Evolutionary conservation across 177 flowering plant species (phyloP).

Genomic region (Telopea speciosissima): DNA sequence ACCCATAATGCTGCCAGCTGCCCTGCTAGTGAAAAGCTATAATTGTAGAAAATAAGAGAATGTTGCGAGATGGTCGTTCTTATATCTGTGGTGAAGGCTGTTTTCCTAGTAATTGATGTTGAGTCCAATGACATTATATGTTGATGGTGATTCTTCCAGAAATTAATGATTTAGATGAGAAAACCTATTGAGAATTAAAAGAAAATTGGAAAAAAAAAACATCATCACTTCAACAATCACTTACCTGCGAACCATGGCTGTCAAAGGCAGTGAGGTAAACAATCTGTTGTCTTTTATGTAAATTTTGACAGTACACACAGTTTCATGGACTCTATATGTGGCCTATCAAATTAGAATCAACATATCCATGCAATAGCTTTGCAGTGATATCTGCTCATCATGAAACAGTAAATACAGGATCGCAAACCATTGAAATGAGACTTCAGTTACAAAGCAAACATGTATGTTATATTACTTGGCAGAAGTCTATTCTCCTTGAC

Average conservation of each 20-base stretch:
- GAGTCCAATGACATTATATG: not conserved
- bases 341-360: not conserved
- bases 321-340: not conserved
- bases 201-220: not conserved
- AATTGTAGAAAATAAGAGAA: not conserved
- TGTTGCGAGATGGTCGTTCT: not conserved
- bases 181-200: not conserved
- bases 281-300: too few species aligned
- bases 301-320: not conserved
- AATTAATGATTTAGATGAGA: not conserved
- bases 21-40: not conserved
- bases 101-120: too few species aligned
- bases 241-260: not conserved
- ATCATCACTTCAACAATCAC: not conserved
- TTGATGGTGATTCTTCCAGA: not conserved
- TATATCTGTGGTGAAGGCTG: too few species aligned
- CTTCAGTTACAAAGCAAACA: not conserved
- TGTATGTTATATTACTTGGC: not conserved
- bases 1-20: not conserved
- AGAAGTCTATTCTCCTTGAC: not conserved
- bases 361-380: not conserved
- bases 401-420: too few species aligned
- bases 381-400: not conserved
- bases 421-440: too few species aligned
- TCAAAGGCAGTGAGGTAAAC: too few species aligned